These are phyloP conservation scores for Phytopythium oedochilum DNA, from an alignment of 352 stramenopile species.

Conservation along the genomic window DNA sequence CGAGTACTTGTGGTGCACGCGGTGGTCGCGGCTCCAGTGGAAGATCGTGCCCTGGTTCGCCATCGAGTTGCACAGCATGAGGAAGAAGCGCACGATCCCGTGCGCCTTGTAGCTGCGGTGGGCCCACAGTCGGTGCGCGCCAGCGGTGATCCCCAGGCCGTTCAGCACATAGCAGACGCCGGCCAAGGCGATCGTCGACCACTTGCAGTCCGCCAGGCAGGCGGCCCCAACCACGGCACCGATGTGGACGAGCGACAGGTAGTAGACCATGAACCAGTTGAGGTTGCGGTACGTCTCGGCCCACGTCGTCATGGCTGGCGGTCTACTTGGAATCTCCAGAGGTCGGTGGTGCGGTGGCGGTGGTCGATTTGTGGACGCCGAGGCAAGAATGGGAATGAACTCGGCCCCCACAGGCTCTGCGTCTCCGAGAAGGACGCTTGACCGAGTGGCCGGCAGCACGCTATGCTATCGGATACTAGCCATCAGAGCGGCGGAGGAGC, in stretches of 20 bases:
- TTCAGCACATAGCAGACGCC: constrained; percentile 93
- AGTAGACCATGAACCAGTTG: constrained; percentile 98
- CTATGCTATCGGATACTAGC: background rate
- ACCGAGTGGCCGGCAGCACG: too few species aligned
- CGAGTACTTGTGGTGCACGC: constrained; percentile 97
- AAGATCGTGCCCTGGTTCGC: constrained; percentile 97
- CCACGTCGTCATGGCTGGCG: constrained; percentile 42
- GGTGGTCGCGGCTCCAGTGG: constrained; percentile 96
- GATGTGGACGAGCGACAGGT: constrained; percentile 92
- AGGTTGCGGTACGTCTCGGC: constrained; percentile 76
- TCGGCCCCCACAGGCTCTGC: too few species aligned
- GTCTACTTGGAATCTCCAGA: background rate
- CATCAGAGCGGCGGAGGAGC: background rate
- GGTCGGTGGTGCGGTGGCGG: background rate
- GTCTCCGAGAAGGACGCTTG: too few species aligned
- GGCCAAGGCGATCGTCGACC: constrained; percentile 85
- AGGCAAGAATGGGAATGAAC: constrained; percentile 3
- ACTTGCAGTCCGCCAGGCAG: constrained; percentile 70
- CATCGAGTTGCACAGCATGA: constrained; percentile 96
- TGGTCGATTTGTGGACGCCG: background rate
- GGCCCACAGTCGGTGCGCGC: constrained; percentile 96
- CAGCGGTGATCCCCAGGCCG: constrained; percentile 95
- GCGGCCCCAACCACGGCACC: constrained; percentile 81
- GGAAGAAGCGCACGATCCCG: constrained; percentile 84
- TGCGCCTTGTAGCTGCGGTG: constrained; percentile 95